Evolutionary conservation across 2,329 filamentous ascomycete species (phyloP).

Genomic region (Pyrenophora graminea): DNA sequence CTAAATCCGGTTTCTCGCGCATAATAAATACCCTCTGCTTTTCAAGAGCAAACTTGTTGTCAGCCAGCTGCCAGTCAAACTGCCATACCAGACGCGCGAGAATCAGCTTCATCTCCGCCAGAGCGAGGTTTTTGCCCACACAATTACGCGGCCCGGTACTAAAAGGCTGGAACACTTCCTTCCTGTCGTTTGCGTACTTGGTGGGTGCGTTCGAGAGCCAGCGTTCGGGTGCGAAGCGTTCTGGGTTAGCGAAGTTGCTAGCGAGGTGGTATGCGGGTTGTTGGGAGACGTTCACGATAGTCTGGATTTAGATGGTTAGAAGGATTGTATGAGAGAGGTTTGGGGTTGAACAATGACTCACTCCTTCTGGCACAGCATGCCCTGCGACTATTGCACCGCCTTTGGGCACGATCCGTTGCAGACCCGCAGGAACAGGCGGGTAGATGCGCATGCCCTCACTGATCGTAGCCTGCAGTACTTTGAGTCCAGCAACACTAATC

Average conservation of each 20-base stretch:
- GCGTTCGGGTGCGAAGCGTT: constrained; percentile 28
- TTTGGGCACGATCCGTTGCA: constrained; percentile 8
- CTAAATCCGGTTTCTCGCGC: background rate
- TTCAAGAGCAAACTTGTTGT: background rate
- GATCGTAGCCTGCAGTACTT: constrained; percentile 23
- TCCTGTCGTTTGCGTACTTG: constrained; percentile 33
- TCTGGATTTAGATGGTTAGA: background rate
- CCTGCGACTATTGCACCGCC: constrained; percentile 19
- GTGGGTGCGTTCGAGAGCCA: constrained; percentile 19
- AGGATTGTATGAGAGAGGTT: too few species aligned
- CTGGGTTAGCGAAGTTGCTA: constrained; percentile 28
- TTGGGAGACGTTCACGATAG: constrained; percentile 17
- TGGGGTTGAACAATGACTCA: constrained; percentile 1
- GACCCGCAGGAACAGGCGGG: constrained; percentile 14
- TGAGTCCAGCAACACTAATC: background rate
- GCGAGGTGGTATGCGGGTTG: constrained; percentile 20
- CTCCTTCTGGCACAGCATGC: constrained; percentile 17
- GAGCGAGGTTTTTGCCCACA: constrained; percentile 38
- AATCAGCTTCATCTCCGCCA: constrained; percentile 45
- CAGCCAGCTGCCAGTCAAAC: constrained; percentile 39
- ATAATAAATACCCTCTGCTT: background rate
- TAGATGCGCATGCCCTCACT: constrained; percentile 23
- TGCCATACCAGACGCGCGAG: constrained; percentile 45
- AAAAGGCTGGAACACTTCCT: constrained; percentile 35
- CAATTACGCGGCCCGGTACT: constrained; percentile 17